Evolutionary conservation across 805 yeast genomes (phyloP), one percentile per base, ranked within the genome.

Genomic region (Starmera caribaea): DNA sequence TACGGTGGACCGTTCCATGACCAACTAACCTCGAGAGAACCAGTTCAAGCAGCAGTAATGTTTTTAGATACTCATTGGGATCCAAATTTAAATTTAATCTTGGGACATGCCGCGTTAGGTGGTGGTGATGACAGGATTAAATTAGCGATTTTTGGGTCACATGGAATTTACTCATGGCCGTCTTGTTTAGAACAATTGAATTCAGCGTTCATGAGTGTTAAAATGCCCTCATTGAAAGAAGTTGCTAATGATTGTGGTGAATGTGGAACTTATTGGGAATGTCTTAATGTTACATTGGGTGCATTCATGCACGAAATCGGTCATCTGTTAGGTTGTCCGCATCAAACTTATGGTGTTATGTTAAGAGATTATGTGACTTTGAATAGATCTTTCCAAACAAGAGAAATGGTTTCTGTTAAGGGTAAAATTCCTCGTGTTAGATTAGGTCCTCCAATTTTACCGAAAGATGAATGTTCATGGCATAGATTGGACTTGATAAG

Each of bases 241-340:
- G 96, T 90, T n/a, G 96, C 95, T 10, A 88, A 92, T 58, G 98
- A 92, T 58, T 68, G 81, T 47, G 74, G 76, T 50, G 82, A 89
- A 54, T 82, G 95, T 57, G 83, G 92, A 0, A 72, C 94, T 1
- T 73, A 81, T 41, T 92, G 96, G 96, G 97, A 90, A 59, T 83
- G 94, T 51, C 61, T 83, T 35, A 81, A 83, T 43, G 73, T 90
- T 30, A 85, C 96, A 1, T 55, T 85, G 50, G 97, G 98, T 35
- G 97, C 97, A 0, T 89, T 88, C 50, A 70, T 89, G 81, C 97
- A 90, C 59, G 97, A 90, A 56, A 81, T 90, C 38, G 97, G 98
- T 1, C 97, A 90, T 57, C 63, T 76, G 24, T 65, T 90, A 33
- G 96, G 96, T 1, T 83, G 90, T 46, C 97, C 97, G 1, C 97